phyloP scores from a whole-genome alignment of 2,329 filamentous ascomycete species.

The Dactylellina haptotyla region DNA sequence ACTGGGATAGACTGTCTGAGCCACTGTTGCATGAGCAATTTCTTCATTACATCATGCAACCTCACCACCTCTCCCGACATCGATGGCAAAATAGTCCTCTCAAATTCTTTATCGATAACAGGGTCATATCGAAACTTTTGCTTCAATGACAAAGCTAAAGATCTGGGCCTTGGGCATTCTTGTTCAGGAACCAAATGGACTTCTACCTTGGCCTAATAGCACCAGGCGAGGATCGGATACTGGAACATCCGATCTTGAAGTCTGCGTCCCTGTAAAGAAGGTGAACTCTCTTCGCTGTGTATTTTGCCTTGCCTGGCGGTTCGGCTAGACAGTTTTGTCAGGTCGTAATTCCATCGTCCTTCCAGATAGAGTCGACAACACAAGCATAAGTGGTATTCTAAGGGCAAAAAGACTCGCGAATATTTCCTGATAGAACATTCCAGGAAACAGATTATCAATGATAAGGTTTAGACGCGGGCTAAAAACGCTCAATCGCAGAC shows the following conservation, averaged over 20 bases:
- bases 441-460: constrained; percentile 10
- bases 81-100: no score
- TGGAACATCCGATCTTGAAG: constrained; percentile 45
- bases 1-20: constrained; percentile 16
- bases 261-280: constrained; percentile 19
- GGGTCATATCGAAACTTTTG: not conserved
- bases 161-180: constrained; percentile 35
- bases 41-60: constrained; percentile 18
- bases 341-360: constrained; percentile 46
- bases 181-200: no score
- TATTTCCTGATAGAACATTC: constrained; percentile 35
- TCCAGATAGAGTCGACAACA: constrained; percentile 50
- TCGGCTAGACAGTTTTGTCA: constrained; percentile 52
- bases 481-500: constrained; percentile 23
- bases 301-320: constrained; percentile 30
- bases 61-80: not conserved
- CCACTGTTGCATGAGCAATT: constrained; percentile 26
- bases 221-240: constrained; percentile 44
- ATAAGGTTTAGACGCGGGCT: constrained; percentile 22
- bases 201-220: no score
- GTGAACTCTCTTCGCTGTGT: constrained; percentile 28
- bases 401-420: constrained; percentile 29
- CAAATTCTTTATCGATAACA: constrained; percentile 22
- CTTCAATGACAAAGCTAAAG: constrained; percentile 32
- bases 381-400: constrained; percentile 46